These are phyloP conservation scores for Achlya hypogyna DNA, from an alignment of 352 stramenopile species.

Conservation along the genomic window DNA sequence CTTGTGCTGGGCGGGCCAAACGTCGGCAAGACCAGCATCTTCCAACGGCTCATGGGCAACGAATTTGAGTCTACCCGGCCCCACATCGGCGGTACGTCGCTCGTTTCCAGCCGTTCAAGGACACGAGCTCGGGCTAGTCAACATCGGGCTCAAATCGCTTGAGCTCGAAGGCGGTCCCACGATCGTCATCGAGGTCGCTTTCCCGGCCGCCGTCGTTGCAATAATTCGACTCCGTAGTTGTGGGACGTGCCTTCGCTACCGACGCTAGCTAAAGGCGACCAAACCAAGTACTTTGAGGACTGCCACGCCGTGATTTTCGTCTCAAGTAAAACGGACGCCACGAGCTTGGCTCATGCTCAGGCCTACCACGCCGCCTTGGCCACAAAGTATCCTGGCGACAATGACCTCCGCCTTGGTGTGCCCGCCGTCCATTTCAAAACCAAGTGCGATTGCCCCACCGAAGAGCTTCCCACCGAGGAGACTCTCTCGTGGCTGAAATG, in stretches of 20 bases:
- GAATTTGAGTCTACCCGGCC: neutral
- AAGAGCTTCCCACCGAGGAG: neutral
- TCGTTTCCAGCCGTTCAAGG: no score
- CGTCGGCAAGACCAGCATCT: constrained; percentile 18
- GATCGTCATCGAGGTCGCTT: constrained; percentile 10
- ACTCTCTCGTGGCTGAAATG: neutral
- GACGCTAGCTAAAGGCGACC: neutral
- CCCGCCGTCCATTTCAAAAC: neutral
- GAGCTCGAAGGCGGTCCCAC: neutral
- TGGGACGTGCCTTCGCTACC: constrained; percentile 15
- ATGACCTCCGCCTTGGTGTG: neutral
- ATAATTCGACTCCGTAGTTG: neutral
- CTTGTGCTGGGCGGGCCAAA: neutral
- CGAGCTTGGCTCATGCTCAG: neutral
- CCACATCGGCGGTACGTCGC: neutral
- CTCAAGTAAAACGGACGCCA: neutral
- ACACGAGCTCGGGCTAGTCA: neutral
- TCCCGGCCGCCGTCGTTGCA: neutral
- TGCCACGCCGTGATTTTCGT: constrained; percentile 3
- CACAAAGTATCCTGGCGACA: neutral
- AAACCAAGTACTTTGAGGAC: constrained; percentile 9
- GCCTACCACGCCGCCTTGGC: neutral
- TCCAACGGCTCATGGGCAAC: neutral
- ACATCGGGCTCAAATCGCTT: constrained; percentile 16
- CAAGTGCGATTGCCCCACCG: neutral